A percentile compares a stretch with the other conserved stretches of the same genome.
These are phyloP conservation scores for Russula brevipes DNA, from an alignment of 768 basidiomycete genomes.

Conservation along the genomic window DNA sequence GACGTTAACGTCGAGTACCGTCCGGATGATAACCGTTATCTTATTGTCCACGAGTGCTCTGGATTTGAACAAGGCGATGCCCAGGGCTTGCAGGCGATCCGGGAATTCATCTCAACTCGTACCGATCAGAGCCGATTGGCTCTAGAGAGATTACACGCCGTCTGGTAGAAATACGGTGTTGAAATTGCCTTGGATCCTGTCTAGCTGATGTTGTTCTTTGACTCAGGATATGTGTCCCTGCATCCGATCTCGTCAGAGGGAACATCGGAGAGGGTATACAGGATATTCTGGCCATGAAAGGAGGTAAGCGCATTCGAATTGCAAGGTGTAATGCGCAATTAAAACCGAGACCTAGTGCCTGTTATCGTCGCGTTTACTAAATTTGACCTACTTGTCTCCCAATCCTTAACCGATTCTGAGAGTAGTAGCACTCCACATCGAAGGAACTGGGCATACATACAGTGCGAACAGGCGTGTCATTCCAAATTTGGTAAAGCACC, in stretches of 20 bases:
- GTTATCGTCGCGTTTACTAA: slow-evolving; percentile 9
- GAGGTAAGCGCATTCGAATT: background rate
- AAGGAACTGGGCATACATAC: background rate
- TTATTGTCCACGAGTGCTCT: slow-evolving; percentile 5
- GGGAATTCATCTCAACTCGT: background rate
- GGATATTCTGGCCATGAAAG: background rate
- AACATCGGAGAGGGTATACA: background rate
- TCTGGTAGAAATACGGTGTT: too few species aligned
- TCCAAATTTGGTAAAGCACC: background rate
- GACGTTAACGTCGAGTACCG: background rate
- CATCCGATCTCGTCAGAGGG: background rate
- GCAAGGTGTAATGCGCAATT: too few species aligned
- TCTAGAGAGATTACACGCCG: too few species aligned
- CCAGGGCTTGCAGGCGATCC: background rate
- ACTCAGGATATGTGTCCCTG: too few species aligned
- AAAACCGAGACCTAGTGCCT: background rate
- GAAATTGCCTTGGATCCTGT: too few species aligned
- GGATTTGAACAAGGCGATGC: background rate
- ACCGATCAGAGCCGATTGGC: too few species aligned
- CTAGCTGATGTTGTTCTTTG: too few species aligned
- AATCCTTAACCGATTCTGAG: background rate
- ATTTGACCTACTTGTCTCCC: slow-evolving; percentile 1
- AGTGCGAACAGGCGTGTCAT: background rate
- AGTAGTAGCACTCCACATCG: background rate
- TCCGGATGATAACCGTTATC: background rate